These are phyloP conservation scores for Beauveria sp. DNA, from an alignment of 2,329 filamentous ascomycete species.

Conservation along the genomic window DNA sequence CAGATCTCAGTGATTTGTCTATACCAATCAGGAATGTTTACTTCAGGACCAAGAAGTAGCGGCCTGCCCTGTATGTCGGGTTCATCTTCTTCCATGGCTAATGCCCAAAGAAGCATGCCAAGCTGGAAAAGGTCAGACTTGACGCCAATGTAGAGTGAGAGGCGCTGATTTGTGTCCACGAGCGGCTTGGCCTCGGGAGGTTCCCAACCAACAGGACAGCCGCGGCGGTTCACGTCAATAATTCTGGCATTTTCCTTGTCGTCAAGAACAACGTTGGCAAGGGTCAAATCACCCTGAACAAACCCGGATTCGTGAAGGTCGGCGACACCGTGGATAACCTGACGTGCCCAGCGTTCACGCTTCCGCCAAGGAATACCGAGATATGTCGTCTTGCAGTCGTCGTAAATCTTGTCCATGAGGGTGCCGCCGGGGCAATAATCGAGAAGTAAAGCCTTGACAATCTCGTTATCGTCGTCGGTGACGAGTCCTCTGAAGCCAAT, in stretches of 20 bases:
- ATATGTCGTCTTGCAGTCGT: constrained; percentile 53
- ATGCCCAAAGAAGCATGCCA: constrained; percentile 92
- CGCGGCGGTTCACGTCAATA: constrained; percentile 94
- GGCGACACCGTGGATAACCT: constrained; percentile 81
- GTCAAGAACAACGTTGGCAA: constrained; percentile 96
- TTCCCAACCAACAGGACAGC: constrained; percentile 97
- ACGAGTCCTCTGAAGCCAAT: constrained; percentile 84
- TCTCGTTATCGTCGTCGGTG: constrained; percentile 75
- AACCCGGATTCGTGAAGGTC: constrained; percentile 95
- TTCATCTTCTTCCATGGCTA: constrained; percentile 83
- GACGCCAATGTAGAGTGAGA: constrained; percentile 95
- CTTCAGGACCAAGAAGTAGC: constrained; percentile 49
- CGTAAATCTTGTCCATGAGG: constrained; percentile 85
- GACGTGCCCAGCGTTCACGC: constrained; percentile 80
- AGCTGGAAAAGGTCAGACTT: constrained; percentile 96
- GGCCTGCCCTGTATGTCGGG: constrained; percentile 74
- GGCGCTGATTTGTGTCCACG: constrained; percentile 80
- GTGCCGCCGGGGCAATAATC: constrained; percentile 80
- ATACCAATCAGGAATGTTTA: constrained; percentile 72
- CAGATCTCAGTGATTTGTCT: constrained; percentile 68
- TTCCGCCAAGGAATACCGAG: constrained; percentile 58
- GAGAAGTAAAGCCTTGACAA: constrained; percentile 84
- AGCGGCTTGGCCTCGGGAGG: constrained; percentile 83
- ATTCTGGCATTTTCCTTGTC: constrained; percentile 80
- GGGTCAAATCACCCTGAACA: constrained; percentile 93